Percentiles rank a stretch among this genome's conserved stretches.
These are phyloP conservation scores for Ammopiptanthus mongolicus DNA, from an alignment of 306 rosid genomes.

Conservation along the genomic window DNA sequence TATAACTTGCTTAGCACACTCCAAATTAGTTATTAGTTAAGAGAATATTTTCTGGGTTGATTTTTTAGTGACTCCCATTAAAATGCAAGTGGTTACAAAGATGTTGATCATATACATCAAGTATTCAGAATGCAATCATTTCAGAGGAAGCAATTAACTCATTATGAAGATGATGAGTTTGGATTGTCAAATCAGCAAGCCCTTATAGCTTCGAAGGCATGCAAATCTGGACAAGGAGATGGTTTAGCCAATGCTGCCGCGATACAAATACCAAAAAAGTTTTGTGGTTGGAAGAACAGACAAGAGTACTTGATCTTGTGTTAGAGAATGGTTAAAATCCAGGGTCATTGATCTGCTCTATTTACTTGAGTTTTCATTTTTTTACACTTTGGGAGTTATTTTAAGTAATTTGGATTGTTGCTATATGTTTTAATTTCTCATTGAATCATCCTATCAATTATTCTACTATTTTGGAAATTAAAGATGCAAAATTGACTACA, in stretches of 20 bases:
- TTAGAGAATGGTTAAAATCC: slow-evolving; percentile 86
- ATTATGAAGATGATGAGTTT: slow-evolving; percentile 39
- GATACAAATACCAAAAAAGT: slow-evolving; percentile 75
- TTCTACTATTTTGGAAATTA: not conserved
- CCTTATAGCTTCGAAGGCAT: too few relatives aligned
- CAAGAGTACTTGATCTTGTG: slow-evolving; percentile 77
- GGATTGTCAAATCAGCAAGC: too few relatives aligned
- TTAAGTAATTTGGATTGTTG: not conserved
- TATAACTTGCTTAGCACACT: too few relatives aligned
- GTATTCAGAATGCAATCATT: slow-evolving; percentile 79
- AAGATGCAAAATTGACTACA: not conserved
- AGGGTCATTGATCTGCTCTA: slow-evolving; percentile 42
- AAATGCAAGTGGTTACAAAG: too few relatives aligned
- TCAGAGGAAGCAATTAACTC: slow-evolving; percentile 52
- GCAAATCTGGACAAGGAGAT: too few relatives aligned
- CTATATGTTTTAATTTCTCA: not conserved
- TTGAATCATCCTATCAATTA: not conserved
- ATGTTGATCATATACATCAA: slow-evolving; percentile 73
- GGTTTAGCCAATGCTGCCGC: slow-evolving; percentile 67
- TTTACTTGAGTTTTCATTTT: slow-evolving; percentile 1
- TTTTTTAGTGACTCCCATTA: too few relatives aligned
- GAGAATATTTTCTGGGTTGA: too few relatives aligned
- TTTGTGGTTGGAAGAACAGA: slow-evolving; percentile 87
- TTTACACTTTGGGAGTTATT: too few relatives aligned
- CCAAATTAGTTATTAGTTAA: too few relatives aligned